Conservation (phyloP, 768 basidiomycete genomes). For the Calocera cornea region DNA sequence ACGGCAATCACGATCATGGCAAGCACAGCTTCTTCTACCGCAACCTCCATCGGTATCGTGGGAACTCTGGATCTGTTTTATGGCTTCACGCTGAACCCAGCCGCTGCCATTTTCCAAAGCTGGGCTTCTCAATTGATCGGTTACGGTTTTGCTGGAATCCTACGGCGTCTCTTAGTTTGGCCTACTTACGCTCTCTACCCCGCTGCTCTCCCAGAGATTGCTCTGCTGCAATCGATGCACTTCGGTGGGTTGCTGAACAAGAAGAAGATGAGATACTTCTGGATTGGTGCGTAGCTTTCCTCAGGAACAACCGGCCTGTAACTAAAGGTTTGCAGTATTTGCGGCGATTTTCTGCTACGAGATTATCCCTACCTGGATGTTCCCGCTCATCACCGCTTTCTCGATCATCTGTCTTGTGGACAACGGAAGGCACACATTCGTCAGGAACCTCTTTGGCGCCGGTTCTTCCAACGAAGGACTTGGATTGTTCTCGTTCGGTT, state of each 20-base stretch:
- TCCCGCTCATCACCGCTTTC: slow-evolving; percentile 35
- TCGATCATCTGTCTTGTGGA: slow-evolving; percentile 38
- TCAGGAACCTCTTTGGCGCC: slow-evolving; percentile 28
- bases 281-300: slow-evolving; percentile 32
- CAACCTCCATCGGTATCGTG: slow-evolving; percentile 45
- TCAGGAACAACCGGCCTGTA: neutral
- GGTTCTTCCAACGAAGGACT: slow-evolving; percentile 41
- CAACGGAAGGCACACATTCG: slow-evolving; percentile 33
- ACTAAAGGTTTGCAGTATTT: slow-evolving; percentile 20
- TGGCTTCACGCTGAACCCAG: slow-evolving; percentile 35
- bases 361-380: slow-evolving; percentile 29
- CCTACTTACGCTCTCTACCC: slow-evolving; percentile 35
- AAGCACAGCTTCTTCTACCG: slow-evolving; percentile 44
- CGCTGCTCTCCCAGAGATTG: slow-evolving; percentile 38
- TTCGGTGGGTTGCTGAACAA: slow-evolving; percentile 37
- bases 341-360: slow-evolving; percentile 38
- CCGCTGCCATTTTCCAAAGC: slow-evolving; percentile 42
- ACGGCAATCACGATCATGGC: slow-evolving; percentile 50
- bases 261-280: slow-evolving; percentile 38
- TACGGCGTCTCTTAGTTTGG: slow-evolving; percentile 16
- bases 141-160: slow-evolving; percentile 28
- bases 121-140: slow-evolving; percentile 37
- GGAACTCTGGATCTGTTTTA: slow-evolving; percentile 47
- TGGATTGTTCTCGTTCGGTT: slow-evolving; percentile 35
- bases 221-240: slow-evolving; percentile 40